Base-by-base conservation (phyloP, 257 asterid genomes). In the Solanum chmielewskii region DNA sequence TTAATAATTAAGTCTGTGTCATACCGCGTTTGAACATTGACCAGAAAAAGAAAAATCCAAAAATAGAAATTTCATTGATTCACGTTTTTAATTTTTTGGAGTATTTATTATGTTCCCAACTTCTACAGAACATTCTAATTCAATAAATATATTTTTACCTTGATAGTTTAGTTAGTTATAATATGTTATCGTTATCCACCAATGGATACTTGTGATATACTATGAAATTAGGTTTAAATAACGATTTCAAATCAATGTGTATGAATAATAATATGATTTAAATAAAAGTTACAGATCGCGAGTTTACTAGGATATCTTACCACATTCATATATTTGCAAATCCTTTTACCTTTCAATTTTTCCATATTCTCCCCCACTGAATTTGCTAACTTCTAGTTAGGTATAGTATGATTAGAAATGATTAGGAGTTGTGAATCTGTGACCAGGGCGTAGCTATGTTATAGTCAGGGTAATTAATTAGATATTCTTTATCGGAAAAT, bases 321-420 rank as follows among this genome's bases (percentile, higher is more conserved):
- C 31, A 74, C 20, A 37, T 74, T 49, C 81, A 35, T 11, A 14
- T 9, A 39, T 3, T 73, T 73, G 27, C 29, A 35, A 49, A 39
- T 37, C 81, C 11, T 2, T 74, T 74, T 37, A 41, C 82, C 11
- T 74, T 74, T 74, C 31, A 2, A 37, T 1, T 66, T 13, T 5
- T 13, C 14, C 14, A 11, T 21, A 0, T 3, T 39, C 18, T 5
- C 52, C 56, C 74, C 56, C 39, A 6, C 39, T 6, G 76, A 9
- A 29, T 68, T 68, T 12, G 33, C 73, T 66, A 25, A 25, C 6
- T 25, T 25, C 31, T 11, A 39, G 52, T n/a, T 21, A 37, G 52
- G 83, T 75, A 49, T 49, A 1, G 56, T 75, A 75, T 75, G 83
- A 75, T 39, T 75, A 21, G 59, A 41, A 76, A 41, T 76, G 59